Evolutionary conservation across 2,329 filamentous ascomycete genomes (phyloP), one percentile per base, ranked within the genome.

Genomic region (Purpureocillium takamizusanense): DNA sequence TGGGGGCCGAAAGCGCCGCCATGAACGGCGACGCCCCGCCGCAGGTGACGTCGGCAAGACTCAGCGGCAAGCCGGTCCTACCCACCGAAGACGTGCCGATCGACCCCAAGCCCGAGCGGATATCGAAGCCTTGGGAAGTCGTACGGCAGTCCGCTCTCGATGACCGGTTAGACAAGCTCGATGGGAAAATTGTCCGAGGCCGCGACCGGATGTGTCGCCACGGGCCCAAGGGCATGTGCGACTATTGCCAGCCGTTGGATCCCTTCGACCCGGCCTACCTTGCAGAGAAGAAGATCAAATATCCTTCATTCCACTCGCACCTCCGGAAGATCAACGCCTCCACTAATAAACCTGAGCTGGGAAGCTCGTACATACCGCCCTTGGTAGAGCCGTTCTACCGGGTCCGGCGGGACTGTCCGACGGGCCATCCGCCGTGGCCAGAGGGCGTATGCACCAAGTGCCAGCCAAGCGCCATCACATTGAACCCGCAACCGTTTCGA

Each of bases 371-470:
- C 58, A 97, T 98, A 67, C 92, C 92, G 11, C 92, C 92, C 2
- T 75, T 98, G 11, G 86, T 78, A 40, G 94, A 98, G 61, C 90
- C 90, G 1, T 95, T 85, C 61, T 95, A 87, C 60, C 79, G 90
- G 50, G 90, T 98, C 42, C 84, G 80, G 59, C 80, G 75, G 36
- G 80, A 95, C 52, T 98, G 92, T 54, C 90, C 94, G 1, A 89
- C 88, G 0, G 92, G 92, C 2, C 92, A 98, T 62, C 83, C 88
- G 14, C 78, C 83, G 31, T 98, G 92, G 81, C 92, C 92, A 3
- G 88, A 94, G 51, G 92, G 92, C 13, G 97, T 98, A 48, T 98
- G 92, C 66, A 94, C 86, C 42, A 98, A 97, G 60, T 98, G 92
- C 52, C 94, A 98, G 56, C 92, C 92, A 7, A 95, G 90, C 47